Evolutionary conservation across 139 green algal genomes (phyloP).

Genomic region (Astrephomene gubernaculifera): DNA sequence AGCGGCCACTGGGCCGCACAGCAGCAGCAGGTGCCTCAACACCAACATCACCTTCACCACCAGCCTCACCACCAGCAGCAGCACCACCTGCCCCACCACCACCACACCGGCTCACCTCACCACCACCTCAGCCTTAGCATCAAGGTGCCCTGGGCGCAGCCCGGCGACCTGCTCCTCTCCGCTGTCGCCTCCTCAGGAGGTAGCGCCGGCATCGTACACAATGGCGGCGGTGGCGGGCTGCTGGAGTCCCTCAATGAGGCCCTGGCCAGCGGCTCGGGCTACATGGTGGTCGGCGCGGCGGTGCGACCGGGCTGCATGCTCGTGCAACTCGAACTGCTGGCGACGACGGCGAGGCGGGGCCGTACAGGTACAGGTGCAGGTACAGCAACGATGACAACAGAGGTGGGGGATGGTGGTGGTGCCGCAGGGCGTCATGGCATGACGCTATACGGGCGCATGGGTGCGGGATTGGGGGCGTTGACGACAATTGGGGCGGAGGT

Average conservation of each 20-base stretch:
- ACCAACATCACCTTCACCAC: too few relatives aligned
- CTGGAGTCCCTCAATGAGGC: slow-evolving; percentile 29
- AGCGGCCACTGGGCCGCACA: too few relatives aligned
- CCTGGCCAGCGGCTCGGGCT: slow-evolving; percentile 26
- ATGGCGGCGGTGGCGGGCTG: neutral
- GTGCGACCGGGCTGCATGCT: slow-evolving; percentile 20
- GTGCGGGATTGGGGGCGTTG: too few relatives aligned
- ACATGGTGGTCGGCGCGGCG: slow-evolving; percentile 38
- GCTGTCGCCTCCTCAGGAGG: neutral
- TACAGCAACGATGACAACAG: too few relatives aligned
- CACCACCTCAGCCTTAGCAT: slow-evolving; percentile 29
- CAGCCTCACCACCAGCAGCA: neutral
- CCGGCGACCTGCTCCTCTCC: neutral
- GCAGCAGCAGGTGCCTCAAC: too few relatives aligned
- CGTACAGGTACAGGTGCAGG: too few relatives aligned
- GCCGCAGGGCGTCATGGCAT: too few relatives aligned
- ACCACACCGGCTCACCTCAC: neutral
- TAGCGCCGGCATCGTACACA: neutral
- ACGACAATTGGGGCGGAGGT: too few relatives aligned
- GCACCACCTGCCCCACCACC: neutral
- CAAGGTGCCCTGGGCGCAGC: slow-evolving; percentile 32
- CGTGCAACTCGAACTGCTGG: slow-evolving; percentile 7
- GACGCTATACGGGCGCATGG: too few relatives aligned
- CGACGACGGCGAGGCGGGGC: too few relatives aligned
- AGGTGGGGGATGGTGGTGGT: too few relatives aligned